Conservation (phyloP, 73 alveolate genomes). For the Paramecium octaurelia region DNA sequence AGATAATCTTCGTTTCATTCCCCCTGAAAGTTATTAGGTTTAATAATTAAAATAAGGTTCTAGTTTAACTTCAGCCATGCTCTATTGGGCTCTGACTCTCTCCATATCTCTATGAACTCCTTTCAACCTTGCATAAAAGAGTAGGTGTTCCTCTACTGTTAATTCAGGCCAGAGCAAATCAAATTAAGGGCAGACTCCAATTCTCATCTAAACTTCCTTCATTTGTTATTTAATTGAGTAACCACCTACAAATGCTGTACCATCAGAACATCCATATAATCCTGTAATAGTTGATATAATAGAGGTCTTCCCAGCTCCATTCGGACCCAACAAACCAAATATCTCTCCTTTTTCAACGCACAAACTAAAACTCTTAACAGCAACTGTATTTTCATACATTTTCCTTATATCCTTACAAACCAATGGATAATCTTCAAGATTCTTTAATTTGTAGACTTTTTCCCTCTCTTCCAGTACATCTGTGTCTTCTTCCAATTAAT, state of each 20-base stretch:
- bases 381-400: constrained; percentile 74
- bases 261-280: constrained; percentile 87
- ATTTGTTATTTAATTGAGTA: constrained; percentile 78
- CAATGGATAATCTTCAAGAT: constrained; percentile 73
- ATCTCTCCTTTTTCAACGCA: constrained; percentile 87
- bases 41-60: constrained; percentile 78
- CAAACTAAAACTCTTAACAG: constrained; percentile 80
- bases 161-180: constrained; percentile 93
- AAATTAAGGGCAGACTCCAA: constrained; percentile 99
- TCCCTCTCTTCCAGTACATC: constrained; percentile 79
- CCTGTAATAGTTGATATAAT: constrained; percentile 95
- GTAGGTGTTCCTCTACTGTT: constrained; percentile 92
- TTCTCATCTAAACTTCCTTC: constrained; percentile 82
- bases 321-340: constrained; percentile 97
- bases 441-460: constrained; percentile 65
- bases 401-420: constrained; percentile 74
- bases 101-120: constrained; percentile 83
- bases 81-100: constrained; percentile 67
- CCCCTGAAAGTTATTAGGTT: constrained; percentile 92
- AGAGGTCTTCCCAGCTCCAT: constrained; percentile 99
- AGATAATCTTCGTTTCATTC: constrained; percentile 96
- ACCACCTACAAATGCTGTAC: constrained; percentile 97
- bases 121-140: constrained; percentile 91
- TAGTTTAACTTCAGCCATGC: constrained; percentile 92
- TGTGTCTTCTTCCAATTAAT: constrained; percentile 68